Evolutionary conservation across 1,284 basidiomycete species (phyloP).

Genomic region (Ganoderma sp.): DNA sequence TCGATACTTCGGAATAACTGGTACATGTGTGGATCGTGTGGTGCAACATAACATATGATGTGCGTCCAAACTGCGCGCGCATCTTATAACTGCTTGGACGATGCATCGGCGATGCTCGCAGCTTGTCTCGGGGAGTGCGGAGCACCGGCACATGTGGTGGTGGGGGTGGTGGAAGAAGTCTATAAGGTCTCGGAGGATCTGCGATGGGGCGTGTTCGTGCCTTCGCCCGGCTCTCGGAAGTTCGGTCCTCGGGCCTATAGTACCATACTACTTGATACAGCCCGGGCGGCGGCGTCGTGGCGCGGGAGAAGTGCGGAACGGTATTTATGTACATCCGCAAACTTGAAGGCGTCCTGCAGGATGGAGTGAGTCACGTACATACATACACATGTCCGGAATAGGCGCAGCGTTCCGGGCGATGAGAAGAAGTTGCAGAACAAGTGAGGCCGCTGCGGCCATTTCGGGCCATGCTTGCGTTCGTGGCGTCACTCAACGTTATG

Average conservation of each 20-base stretch:
- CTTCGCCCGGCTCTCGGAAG: slow-evolving; percentile 2
- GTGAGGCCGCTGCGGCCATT: not conserved
- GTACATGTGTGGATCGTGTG: too few species aligned
- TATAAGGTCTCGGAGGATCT: not conserved
- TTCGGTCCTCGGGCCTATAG: slow-evolving; percentile 5
- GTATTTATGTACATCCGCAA: not conserved
- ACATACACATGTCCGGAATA: not conserved
- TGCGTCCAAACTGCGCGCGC: not conserved
- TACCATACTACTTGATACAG: too few species aligned
- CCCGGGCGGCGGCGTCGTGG: not conserved
- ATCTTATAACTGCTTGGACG: too few species aligned
- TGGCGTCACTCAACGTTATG: not conserved
- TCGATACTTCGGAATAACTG: not conserved
- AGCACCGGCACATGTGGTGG: not conserved
- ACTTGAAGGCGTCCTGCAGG: not conserved
- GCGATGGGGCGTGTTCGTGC: not conserved
- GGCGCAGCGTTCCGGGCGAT: not conserved
- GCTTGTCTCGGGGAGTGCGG: not conserved
- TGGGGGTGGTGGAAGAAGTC: not conserved
- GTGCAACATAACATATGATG: too few species aligned
- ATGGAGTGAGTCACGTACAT: not conserved
- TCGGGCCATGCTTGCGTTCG: not conserved
- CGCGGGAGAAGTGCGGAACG: not conserved
- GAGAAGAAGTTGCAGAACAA: not conserved
- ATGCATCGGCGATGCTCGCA: not conserved